Base-by-base conservation (phyloP, 2,329 filamentous ascomycete species). In the Aspergillus tamarii region DNA sequence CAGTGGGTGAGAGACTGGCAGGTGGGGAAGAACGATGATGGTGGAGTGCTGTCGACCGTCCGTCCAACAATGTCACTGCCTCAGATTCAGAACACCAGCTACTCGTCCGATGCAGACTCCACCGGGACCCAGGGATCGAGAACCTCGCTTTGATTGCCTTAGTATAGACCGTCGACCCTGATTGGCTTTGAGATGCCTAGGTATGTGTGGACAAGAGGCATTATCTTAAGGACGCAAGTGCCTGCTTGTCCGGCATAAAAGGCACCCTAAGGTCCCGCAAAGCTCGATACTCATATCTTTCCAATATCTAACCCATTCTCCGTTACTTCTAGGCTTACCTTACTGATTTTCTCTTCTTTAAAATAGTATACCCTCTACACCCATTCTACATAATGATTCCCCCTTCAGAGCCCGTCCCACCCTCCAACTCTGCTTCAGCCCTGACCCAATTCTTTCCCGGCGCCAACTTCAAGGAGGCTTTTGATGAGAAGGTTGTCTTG, bases 401-500 rank as follows among this genome's bases (percentile, higher is more conserved):
- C n/a, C 64, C 66, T 14, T 63, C 64, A 12, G 67, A 67, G 7
- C 62, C 67, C 21, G 57, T 59, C 16, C 30, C 57, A 9, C 57
- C 64, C n/a, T 65, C 64, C 34, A 66, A 62, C 50, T 62, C 64
- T 28, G 60, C 30, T 32, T 19, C 39, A 26, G 52, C 62, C 23
- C 46, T 69, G 46, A 61, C 62, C 34, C 68, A 67, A 36, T 71
- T 63, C 52, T 46, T 62, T 26, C 66, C 68, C 16, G 45, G 56
- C 11, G 52, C 63, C 45, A 30, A 60, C 41, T 60, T n/a, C 1
- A 58, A 54, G 46, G 68, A 70, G 3, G 59, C 67, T n/a, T 46
- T 71, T 16, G 23, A 64, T 8, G 65, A 70, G 16, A 71, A 68
- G 50, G 65, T 70, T 23, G 61, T 71, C 39, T 16, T 71, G 34